Evolutionary conservation across 495 filamentous ascomycete genomes (phyloP), one percentile per base, ranked within the genome.

Genomic region (Penicillium angulare): DNA sequence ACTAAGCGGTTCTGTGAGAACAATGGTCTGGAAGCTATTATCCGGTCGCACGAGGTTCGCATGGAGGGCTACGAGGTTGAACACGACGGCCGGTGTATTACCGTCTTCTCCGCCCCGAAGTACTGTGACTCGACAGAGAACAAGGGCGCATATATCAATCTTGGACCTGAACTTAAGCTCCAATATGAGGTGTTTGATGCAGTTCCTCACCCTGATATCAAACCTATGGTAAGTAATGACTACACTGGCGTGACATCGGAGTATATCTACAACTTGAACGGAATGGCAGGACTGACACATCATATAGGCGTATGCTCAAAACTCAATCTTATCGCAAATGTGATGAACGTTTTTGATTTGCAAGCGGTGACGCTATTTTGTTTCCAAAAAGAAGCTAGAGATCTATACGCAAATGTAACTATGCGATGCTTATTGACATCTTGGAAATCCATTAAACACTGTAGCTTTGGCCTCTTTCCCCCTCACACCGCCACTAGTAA

Each of bases 51-150:
- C 68, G 93, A 99, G 68, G 95, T 99, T 24, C 83, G 93, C 44
- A 97, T 97, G 93, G 89, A 87, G 41, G 93, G 93, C 1, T 99
- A 97, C 57, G 91, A 97, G 68, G 91, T 95, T 56, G 93, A 99
- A 76, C 93, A 99, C 64, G 88, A 93, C 60, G 93, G 93, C 52
- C 85, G 82, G 50, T 99, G 95, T 66, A 96, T 99, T 53, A 99
- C 93, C n/a, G 93, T 99, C 56, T 99, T 99, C 75, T 97, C 93
- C 13, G 93, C 93, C 8, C 93, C 93, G 23, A 95, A 86, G 67
- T 99, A 99, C 68, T 97, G 95, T 75, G 93, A 99, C 64, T 86
- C 87, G 56, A 97, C 93, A 1, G 92, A 96, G 67, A 99, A 99
- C 71, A 95, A 91, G 76, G 93, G 93, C 47, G 93, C 93, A 4